Evolutionary conservation across 805 yeast genomes (phyloP).

Genomic region (Saccharomycopsis lassenensis): DNA sequence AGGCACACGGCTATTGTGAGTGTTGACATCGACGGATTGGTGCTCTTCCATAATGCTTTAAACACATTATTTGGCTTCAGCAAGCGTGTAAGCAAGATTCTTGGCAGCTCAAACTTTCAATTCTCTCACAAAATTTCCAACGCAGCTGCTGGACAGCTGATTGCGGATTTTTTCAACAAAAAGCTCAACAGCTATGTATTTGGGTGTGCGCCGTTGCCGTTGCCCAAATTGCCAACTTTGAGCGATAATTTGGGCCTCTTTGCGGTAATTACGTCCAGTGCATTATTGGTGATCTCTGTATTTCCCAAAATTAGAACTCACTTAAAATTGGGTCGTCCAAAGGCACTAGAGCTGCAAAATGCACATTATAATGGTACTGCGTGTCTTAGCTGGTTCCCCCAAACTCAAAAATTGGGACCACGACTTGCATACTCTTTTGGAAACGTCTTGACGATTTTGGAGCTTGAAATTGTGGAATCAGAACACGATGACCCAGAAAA

Average conservation of each 20-base stretch:
- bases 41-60: conserved; percentile 53
- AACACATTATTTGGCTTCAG: conserved; percentile 39
- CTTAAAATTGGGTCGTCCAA: conserved; percentile 41
- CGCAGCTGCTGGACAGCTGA: conserved; percentile 6
- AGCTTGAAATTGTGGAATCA: conserved; percentile 28
- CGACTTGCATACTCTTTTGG: conserved; percentile 60
- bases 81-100: conserved; percentile 25
- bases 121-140: conserved; percentile 22
- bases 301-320: conserved; percentile 42
- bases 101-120: conserved; percentile 33
- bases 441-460: conserved; percentile 46
- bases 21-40: conserved; percentile 44
- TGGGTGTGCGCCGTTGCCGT: conserved; percentile 42
- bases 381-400: conserved; percentile 57
- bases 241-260: conserved; percentile 49
- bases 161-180: conserved; percentile 9
- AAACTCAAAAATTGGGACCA: conserved; percentile 27
- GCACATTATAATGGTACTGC: conserved; percentile 30
- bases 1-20: conserved; percentile 47
- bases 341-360: conserved; percentile 21
- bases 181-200: conserved; percentile 19
- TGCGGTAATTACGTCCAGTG: conserved; percentile 45
- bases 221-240: conserved; percentile 42
- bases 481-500: conserved; percentile 19
- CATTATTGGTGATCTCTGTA: conserved; percentile 43